phyloP scores from a whole-genome alignment of 2,329 filamentous ascomycete species.

The Ophiostoma sp. region DNA sequence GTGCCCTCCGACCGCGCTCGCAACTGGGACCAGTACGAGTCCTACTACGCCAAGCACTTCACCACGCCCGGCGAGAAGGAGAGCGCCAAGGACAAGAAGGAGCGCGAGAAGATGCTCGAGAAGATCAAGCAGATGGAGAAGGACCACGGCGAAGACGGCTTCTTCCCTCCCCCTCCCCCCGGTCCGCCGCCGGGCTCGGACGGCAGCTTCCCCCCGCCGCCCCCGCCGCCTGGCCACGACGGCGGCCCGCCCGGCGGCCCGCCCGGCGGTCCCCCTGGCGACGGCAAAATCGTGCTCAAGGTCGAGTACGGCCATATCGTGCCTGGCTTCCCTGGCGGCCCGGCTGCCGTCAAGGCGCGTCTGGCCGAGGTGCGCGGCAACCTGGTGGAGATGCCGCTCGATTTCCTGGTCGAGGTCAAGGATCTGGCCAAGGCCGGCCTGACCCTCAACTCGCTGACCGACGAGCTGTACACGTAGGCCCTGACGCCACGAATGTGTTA shows the following conservation, averaged over 20 bases:
- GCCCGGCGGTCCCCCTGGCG: constrained; percentile 37
- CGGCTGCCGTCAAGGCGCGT: constrained; percentile 63
- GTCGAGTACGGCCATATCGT: constrained; percentile 87
- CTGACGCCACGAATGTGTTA: background rate
- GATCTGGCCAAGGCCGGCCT: constrained; percentile 83
- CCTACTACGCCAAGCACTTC: constrained; percentile 65
- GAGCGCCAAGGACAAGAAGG: constrained; percentile 36
- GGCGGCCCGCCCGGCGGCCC: background rate
- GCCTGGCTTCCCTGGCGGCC: constrained; percentile 67
- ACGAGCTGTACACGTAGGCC: constrained; percentile 63
- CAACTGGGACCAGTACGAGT: constrained; percentile 68
- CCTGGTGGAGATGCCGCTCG: constrained; percentile 83
- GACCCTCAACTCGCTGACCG: constrained; percentile 64
- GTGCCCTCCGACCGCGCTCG: constrained; percentile 64
- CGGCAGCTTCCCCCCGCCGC: constrained; percentile 1
- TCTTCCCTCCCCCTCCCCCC: background rate
- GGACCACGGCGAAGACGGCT: constrained; percentile 4
- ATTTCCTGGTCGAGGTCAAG: constrained; percentile 74
- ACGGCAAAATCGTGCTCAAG: constrained; percentile 37
- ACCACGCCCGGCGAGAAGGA: constrained; percentile 47
- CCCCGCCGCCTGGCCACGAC: background rate
- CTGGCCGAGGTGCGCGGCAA: constrained; percentile 62
- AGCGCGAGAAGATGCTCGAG: constrained; percentile 35
- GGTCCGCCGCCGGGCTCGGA: background rate
- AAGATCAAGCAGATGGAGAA: constrained; percentile 12